These are phyloP conservation scores for Tetracladium setigerum DNA, from an alignment of 495 filamentous ascomycete genomes.

Conservation along the genomic window DNA sequence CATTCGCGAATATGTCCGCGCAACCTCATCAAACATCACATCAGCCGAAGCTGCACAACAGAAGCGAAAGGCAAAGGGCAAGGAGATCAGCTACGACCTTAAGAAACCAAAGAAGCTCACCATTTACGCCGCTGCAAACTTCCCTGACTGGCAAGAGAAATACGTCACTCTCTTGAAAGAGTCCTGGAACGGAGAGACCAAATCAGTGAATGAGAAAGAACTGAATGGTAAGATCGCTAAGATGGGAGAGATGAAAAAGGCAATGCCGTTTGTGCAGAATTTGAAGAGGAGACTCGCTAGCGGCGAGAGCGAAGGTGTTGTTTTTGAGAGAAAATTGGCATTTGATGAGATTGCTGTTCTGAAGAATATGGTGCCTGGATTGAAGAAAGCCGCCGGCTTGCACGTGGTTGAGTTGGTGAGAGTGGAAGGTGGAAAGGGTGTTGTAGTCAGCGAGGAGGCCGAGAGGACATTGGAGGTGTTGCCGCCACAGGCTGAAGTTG, in stretches of 20 bases:
- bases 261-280: slow-evolving; percentile 90
- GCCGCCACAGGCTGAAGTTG: slow-evolving; percentile 50
- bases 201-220: slow-evolving; percentile 64
- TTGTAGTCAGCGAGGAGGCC: slow-evolving; percentile 37
- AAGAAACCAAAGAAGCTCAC: slow-evolving; percentile 87
- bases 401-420: slow-evolving; percentile 55
- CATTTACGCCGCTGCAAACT: slow-evolving; percentile 70
- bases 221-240: slow-evolving; percentile 67
- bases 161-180: slow-evolving; percentile 77
- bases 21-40: slow-evolving; percentile 69
- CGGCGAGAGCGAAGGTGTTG: slow-evolving; percentile 48
- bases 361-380: slow-evolving; percentile 44
- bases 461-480: slow-evolving; percentile 45
- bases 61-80: slow-evolving; percentile 87
- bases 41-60: slow-evolving; percentile 73
- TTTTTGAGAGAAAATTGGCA: slow-evolving; percentile 72
- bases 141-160: slow-evolving; percentile 84
- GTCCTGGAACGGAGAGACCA: slow-evolving; percentile 28
- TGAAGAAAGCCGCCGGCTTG: slow-evolving; percentile 59
- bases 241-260: slow-evolving; percentile 88
- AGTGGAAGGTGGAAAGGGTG: slow-evolving; percentile 65
- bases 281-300: slow-evolving; percentile 71
- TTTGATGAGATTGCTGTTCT: slow-evolving; percentile 80
- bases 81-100: slow-evolving; percentile 71
- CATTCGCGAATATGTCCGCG: slow-evolving; percentile 70